These are phyloP conservation scores for Suillus variegatus DNA, from an alignment of 768 basidiomycete genomes.

Conservation along the genomic window DNA sequence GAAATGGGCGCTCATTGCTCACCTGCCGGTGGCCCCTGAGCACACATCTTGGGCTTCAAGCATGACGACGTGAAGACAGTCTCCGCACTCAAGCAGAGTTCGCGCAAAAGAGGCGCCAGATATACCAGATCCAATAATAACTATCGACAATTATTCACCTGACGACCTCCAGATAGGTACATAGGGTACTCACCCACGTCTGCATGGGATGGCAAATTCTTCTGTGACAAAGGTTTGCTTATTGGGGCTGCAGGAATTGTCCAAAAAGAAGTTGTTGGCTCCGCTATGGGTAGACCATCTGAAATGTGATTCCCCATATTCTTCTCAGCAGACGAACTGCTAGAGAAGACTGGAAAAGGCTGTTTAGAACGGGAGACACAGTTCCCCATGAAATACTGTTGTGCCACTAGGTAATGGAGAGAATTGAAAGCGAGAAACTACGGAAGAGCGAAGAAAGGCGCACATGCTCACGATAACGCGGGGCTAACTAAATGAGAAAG, in stretches of 20 bases:
- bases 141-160: conserved; percentile 10
- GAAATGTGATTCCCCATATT: conserved; percentile 15
- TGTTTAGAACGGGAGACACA: conserved; percentile 19
- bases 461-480: conserved; percentile 13
- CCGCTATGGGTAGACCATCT: conserved; percentile 56
- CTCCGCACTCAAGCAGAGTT: conserved; percentile 32
- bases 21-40: conserved; percentile 55
- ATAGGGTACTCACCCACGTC: conserved; percentile 47
- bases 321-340: conserved; percentile 7
- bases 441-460: conserved; percentile 1
- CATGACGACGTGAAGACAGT: conserved; percentile 44
- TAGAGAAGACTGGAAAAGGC: background rate
- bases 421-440: background rate
- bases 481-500: conserved; percentile 7
- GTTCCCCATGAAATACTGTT: conserved; percentile 25
- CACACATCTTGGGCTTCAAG: conserved; percentile 64
- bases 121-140: conserved; percentile 59
- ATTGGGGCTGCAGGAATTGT: conserved; percentile 52
- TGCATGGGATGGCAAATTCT: conserved; percentile 45
- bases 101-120: conserved; percentile 46
- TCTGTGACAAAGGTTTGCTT: conserved; percentile 27
- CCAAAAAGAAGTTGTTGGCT: conserved; percentile 67
- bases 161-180: background rate
- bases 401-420: conserved; percentile 10
- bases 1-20: conserved; percentile 17